phyloP scores from a whole-genome alignment of 2,329 filamentous ascomycete species.

The Diaporthe citri region DNA sequence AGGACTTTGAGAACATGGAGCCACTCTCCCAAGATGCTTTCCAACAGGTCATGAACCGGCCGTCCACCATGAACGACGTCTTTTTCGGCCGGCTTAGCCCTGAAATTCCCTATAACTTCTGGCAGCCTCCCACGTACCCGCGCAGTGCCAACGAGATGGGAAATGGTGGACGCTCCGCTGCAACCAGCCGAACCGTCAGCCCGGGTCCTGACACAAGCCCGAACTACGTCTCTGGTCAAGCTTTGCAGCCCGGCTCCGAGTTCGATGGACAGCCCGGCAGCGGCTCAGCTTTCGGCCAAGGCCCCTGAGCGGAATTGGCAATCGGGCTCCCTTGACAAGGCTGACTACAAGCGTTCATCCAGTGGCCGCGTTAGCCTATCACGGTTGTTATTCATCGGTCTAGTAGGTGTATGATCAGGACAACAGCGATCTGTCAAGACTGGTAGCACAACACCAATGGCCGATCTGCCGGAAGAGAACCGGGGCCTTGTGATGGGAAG shows the following conservation, averaged over 20 bases:
- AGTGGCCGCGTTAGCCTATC: background rate
- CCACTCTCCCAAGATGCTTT: background rate
- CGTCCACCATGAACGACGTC: background rate
- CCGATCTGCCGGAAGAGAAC: background rate
- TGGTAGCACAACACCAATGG: background rate
- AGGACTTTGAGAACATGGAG: background rate
- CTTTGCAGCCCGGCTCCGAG: background rate
- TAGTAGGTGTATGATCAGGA: background rate
- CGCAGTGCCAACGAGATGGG: background rate
- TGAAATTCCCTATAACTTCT: background rate
- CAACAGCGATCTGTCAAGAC: background rate
- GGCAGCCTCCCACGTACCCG: background rate
- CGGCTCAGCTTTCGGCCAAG: background rate
- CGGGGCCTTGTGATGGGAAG: background rate
- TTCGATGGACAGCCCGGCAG: background rate
- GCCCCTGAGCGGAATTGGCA: fast-evolving
- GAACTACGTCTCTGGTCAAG: background rate
- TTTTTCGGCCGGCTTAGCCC: background rate
- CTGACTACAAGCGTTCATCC: background rate
- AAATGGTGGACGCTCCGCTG: background rate
- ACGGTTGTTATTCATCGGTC: background rate
- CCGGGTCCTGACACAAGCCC: background rate
- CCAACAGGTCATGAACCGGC: background rate
- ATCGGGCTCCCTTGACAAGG: background rate
- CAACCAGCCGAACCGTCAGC: background rate